Evolutionary conservation across 2,329 filamentous ascomycete genomes (phyloP).

Genomic region (Aureobasidium sp.): DNA sequence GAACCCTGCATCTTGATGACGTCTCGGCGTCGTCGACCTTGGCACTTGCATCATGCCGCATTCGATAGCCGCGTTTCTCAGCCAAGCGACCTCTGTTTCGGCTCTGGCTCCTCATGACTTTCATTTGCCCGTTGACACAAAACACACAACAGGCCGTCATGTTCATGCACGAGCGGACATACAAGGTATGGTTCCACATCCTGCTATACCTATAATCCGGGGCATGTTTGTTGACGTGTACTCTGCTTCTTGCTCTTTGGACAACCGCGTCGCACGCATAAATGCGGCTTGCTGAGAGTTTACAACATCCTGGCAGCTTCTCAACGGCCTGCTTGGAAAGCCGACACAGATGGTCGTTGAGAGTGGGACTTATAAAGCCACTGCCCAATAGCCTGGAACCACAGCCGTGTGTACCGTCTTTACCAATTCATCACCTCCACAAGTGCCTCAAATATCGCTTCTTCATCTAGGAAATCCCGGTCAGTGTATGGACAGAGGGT

Average conservation of each 20-base stretch:
- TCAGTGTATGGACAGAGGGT: no score
- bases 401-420: neutral
- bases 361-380: conserved; percentile 8
- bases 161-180: neutral
- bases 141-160: neutral
- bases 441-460: neutral
- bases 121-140: neutral
- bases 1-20: conserved; percentile 1
- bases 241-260: neutral
- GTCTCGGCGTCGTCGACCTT: neutral
- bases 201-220: neutral
- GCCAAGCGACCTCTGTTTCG: conserved; percentile 4
- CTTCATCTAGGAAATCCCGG: neutral
- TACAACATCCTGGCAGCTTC: neutral
- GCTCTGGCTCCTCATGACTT: neutral
- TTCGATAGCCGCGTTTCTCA: conserved; percentile 10
- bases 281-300: neutral
- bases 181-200: neutral
- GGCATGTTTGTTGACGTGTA: neutral
- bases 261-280: neutral
- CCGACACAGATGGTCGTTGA: neutral
- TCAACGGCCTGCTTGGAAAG: neutral
- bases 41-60: conserved; percentile 7
- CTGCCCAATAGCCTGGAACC: neutral
- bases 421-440: neutral